Evolutionary conservation across 2,329 filamentous ascomycete genomes (phyloP).

Genomic region (Colletotrichum lini): DNA sequence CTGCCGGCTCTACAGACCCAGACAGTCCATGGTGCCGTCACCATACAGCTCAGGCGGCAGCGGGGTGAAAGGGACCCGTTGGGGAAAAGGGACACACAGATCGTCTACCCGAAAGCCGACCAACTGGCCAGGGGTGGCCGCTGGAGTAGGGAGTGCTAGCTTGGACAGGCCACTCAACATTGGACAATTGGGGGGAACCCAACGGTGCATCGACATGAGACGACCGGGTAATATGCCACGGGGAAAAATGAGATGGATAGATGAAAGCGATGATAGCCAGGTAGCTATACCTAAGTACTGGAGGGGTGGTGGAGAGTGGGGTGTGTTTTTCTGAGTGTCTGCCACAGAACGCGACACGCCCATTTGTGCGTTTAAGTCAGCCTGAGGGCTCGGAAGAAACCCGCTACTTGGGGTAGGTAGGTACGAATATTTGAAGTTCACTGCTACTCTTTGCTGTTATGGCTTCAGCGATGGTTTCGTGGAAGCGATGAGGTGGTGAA

Average conservation of each 20-base stretch:
- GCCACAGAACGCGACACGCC: conserved; percentile 32
- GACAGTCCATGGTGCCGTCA: conserved; percentile 36
- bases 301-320: conserved; percentile 7
- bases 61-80: conserved; percentile 35
- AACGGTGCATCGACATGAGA: conserved; percentile 35
- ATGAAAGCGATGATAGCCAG: conserved; percentile 14
- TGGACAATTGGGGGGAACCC: conserved; percentile 16
- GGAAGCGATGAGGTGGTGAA: conserved; percentile 5
- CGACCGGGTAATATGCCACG: conserved; percentile 26
- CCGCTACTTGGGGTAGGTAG: conserved; percentile 19
- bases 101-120: conserved; percentile 12
- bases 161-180: neutral
- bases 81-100: conserved; percentile 33
- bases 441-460: neutral
- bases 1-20: conserved; percentile 15
- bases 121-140: conserved; percentile 28
- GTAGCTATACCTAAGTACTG: neutral
- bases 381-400: conserved; percentile 15
- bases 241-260: neutral
- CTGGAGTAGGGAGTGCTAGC: conserved; percentile 7
- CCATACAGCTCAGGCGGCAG: conserved; percentile 28
- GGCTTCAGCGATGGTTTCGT: conserved; percentile 16
- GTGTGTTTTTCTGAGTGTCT: neutral
- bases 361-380: conserved; percentile 44
- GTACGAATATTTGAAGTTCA: conserved; percentile 12